phyloP scores from a whole-genome alignment of 768 basidiomycete species.

The Clavaria fumosa region DNA sequence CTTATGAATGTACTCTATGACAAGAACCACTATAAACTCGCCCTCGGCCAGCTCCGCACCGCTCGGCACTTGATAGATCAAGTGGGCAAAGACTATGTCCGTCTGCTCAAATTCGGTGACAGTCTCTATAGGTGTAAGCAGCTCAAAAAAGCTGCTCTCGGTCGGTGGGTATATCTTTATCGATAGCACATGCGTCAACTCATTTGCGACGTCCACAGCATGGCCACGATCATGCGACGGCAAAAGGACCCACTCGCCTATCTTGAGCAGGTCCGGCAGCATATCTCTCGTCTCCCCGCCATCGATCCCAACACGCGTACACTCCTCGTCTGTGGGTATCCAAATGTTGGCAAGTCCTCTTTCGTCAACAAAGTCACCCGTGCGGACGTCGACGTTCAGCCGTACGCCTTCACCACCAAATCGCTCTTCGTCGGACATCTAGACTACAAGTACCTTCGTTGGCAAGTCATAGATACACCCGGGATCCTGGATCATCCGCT shows the following conservation, averaged over 20 bases:
- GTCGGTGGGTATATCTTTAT: slow-evolving; percentile 52
- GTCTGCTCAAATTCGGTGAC: slow-evolving; percentile 95
- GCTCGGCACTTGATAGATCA: slow-evolving; percentile 93
- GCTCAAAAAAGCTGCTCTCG: slow-evolving; percentile 91
- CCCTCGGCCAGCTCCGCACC: slow-evolving; percentile 91
- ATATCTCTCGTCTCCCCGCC: slow-evolving; percentile 93
- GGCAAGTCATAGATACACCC: slow-evolving; percentile 99
- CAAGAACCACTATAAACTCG: slow-evolving; percentile 99
- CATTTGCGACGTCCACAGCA: slow-evolving; percentile 29
- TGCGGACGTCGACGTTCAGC: slow-evolving; percentile 98
- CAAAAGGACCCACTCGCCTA: slow-evolving; percentile 98
- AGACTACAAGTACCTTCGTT: slow-evolving; percentile 97
- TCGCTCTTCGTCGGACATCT: slow-evolving; percentile 96
- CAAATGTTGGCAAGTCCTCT: slow-evolving; percentile 97
- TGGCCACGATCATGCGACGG: slow-evolving; percentile 97
- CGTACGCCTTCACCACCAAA: slow-evolving; percentile 98
- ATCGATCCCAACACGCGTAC: slow-evolving; percentile 99
- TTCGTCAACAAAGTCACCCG: slow-evolving; percentile 99
- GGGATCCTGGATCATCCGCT: slow-evolving; percentile 95
- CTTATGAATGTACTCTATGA: slow-evolving; percentile 98
- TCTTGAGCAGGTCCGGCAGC: slow-evolving; percentile 97
- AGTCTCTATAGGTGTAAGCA: slow-evolving; percentile 97
- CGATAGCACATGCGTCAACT: not conserved
- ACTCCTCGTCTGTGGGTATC: slow-evolving; percentile 95
- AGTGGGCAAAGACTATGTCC: slow-evolving; percentile 92